Evolutionary conservation across 805 yeast species (phyloP).

Genomic region (Yamadazyma kitorensis): DNA sequence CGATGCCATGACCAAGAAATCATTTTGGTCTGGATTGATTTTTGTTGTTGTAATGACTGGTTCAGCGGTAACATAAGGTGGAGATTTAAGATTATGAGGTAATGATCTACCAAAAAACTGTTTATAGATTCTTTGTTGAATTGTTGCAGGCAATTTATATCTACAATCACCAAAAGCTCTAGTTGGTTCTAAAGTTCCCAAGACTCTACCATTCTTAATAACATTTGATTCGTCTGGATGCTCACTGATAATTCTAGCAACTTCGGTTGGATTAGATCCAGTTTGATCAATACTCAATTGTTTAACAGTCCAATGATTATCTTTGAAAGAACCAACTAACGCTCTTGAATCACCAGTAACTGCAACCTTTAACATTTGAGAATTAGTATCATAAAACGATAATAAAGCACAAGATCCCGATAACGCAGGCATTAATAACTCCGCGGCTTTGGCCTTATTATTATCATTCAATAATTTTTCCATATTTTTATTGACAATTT

Average conservation of each 20-base stretch:
- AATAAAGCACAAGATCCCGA: constrained; percentile 93
- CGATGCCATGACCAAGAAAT: constrained; percentile 87
- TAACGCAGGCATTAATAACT: constrained; percentile 83
- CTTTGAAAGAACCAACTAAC: constrained; percentile 68
- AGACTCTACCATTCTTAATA: constrained; percentile 80
- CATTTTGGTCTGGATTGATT: constrained; percentile 66
- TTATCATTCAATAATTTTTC: constrained; percentile 67
- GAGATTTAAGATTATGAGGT: constrained; percentile 74
- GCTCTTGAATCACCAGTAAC: constrained; percentile 97
- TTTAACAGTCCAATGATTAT: constrained; percentile 81
- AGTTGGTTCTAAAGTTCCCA: constrained; percentile 92
- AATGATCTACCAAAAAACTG: constrained; percentile 79
- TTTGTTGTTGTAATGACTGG: constrained; percentile 86
- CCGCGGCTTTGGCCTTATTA: constrained; percentile 65
- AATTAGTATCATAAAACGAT: constrained; percentile 78
- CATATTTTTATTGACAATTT: constrained; percentile 75
- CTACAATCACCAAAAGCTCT: constrained; percentile 97
- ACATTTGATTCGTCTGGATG: constrained; percentile 91
- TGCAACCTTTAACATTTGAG: constrained; percentile 77
- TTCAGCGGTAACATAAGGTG: constrained; percentile 97
- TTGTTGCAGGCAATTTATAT: constrained; percentile 75
- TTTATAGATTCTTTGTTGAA: constrained; percentile 71
- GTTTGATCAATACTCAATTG: constrained; percentile 91
- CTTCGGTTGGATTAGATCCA: constrained; percentile 87
- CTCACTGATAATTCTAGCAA: constrained; percentile 73